Conservation (phyloP, 768 basidiomycete genomes). For the Rhodotorula kratochvilovae region DNA sequence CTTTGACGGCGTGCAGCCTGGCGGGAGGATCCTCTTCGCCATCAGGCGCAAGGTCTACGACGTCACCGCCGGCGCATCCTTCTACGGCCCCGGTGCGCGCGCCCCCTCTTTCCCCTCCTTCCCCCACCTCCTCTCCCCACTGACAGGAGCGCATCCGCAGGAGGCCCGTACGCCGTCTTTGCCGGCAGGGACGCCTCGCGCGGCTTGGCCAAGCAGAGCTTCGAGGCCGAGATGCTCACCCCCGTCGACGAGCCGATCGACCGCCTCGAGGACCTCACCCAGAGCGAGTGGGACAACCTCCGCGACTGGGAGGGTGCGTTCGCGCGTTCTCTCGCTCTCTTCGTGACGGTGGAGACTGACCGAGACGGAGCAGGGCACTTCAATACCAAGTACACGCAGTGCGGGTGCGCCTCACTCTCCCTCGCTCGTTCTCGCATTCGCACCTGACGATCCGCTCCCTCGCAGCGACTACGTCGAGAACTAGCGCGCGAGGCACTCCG, state of each 20-base stretch:
- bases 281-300: conserved; percentile 40
- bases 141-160: conserved; percentile 51
- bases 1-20: conserved; percentile 50
- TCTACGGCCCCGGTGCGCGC: conserved; percentile 85
- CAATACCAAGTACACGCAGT: neutral
- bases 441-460: neutral
- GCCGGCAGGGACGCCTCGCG: conserved; percentile 92
- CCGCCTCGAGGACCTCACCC: conserved; percentile 67
- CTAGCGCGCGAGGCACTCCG: too few relatives aligned
- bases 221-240: conserved; percentile 74
- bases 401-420: neutral
- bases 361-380: neutral
- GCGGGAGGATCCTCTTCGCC: conserved; percentile 70
- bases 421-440: neutral
- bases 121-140: neutral
- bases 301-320: conserved; percentile 36
- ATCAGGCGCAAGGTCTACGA: conserved; percentile 89
- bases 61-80: conserved; percentile 78
- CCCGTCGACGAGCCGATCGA: conserved; percentile 81
- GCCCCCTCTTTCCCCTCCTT: neutral
- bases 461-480: neutral
- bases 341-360: neutral
- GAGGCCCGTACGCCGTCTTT: conserved; percentile 95
- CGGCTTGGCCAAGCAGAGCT: conserved; percentile 66
- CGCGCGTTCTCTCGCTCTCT: neutral